Evolutionary conservation across 345 rosid genomes (phyloP).

Genomic region (Camelina sativa): DNA sequence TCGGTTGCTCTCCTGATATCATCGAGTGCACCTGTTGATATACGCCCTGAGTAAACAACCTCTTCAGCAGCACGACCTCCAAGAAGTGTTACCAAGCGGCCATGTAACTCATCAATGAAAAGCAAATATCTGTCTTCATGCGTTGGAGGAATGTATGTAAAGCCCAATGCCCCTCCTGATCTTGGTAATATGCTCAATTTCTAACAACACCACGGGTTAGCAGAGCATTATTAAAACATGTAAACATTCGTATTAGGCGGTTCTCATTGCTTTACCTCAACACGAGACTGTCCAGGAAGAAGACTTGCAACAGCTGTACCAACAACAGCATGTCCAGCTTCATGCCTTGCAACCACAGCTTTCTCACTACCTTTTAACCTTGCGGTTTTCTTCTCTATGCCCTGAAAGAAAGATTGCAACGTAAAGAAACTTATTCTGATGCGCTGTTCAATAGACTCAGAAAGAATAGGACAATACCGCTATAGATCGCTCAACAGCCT

Average conservation of each 20-base stretch:
- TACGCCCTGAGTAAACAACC: constrained; percentile 85
- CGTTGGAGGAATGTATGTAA: constrained; percentile 83
- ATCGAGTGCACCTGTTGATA: constrained; percentile 96
- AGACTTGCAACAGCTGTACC: constrained; percentile 95
- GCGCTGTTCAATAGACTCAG: neutral
- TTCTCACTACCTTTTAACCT: constrained; percentile 87
- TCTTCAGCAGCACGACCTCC: constrained; percentile 99
- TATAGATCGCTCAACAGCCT: constrained; percentile 90
- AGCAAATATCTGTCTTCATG: constrained; percentile 90
- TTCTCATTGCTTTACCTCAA: constrained; percentile 62
- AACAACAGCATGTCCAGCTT: constrained; percentile 98
- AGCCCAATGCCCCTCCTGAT: constrained; percentile 97
- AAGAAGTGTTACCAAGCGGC: constrained; percentile 94
- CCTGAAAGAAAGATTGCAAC: constrained; percentile 49
- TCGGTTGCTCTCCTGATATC: constrained; percentile 95
- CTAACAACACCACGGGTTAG: constrained; percentile 47
- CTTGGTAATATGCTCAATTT: constrained; percentile 97
- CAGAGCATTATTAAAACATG: neutral
- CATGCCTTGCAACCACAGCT: constrained; percentile 97
- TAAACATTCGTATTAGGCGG: neutral
- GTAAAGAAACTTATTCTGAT: neutral
- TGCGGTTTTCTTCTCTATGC: constrained; percentile 96
- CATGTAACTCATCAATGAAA: constrained; percentile 89
- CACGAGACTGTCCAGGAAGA: constrained; percentile 89
- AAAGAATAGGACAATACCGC: constrained; percentile 60